Percentiles rank a stretch among this genome's conserved stretches.
phyloP scores from a whole-genome alignment of 2,329 filamentous ascomycete genomes.

The Emergomyces africanus region DNA sequence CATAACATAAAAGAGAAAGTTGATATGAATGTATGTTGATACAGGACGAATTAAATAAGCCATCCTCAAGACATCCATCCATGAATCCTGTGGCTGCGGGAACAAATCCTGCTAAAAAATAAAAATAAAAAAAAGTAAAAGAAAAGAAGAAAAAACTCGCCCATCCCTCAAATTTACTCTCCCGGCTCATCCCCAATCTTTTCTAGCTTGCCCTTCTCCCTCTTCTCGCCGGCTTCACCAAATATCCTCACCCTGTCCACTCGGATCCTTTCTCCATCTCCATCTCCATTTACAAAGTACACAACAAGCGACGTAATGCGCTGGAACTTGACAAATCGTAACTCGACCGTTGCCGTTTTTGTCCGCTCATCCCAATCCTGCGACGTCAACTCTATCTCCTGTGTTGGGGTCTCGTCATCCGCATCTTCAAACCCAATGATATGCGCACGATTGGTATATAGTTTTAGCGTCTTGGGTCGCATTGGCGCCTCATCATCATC shows the following conservation, averaged over 20 bases:
- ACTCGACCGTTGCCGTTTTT: constrained; percentile 55
- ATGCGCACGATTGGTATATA: constrained; percentile 80
- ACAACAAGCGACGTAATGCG: constrained; percentile 76
- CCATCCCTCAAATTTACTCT: constrained; percentile 30
- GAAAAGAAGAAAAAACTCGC: too few species aligned
- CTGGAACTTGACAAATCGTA: constrained; percentile 97
- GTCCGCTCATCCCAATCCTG: constrained; percentile 67
- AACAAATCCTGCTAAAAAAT: background rate
- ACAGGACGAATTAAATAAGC: background rate
- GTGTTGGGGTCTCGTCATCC: constrained; percentile 69
- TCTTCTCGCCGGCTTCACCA: constrained; percentile 82
- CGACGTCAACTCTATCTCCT: constrained; percentile 60
- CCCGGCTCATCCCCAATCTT: constrained; percentile 72
- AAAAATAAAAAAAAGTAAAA: too few species aligned
- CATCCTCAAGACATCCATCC: background rate
- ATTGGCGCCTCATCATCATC: constrained; percentile 66
- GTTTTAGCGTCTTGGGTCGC: constrained; percentile 67
- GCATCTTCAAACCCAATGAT: constrained; percentile 93
- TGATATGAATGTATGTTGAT: background rate
- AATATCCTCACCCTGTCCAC: constrained; percentile 52
- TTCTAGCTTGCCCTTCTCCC: constrained; percentile 87
- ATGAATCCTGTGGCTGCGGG: background rate
- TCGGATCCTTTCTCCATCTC: constrained; percentile 71
- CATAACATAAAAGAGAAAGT: too few species aligned
- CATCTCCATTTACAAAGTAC: constrained; percentile 79